These are phyloP conservation scores for Clarireedia monteithiana DNA, from an alignment of 2,329 filamentous ascomycete genomes.

Conservation along the genomic window DNA sequence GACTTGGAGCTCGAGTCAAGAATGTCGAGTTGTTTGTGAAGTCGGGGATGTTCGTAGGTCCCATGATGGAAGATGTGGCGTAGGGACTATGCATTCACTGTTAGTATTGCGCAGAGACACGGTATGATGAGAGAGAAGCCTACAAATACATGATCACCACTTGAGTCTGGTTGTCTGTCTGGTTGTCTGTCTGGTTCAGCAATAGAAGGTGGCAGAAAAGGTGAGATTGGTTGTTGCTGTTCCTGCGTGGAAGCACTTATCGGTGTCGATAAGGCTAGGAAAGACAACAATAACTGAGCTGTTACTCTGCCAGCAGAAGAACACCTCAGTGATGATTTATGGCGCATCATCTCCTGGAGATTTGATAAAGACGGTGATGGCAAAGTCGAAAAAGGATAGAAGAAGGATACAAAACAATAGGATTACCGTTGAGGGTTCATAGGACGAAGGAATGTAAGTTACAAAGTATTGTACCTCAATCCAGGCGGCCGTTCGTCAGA, in stretches of 20 bases:
- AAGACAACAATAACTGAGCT: slow-evolving; percentile 45
- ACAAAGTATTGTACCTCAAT: no score
- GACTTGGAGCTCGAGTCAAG: slow-evolving; percentile 36
- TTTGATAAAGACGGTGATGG: not conserved
- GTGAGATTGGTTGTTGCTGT: slow-evolving; percentile 36
- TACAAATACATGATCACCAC: slow-evolving; percentile 45
- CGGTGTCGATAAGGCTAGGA: slow-evolving; percentile 51
- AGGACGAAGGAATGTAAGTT: not conserved
- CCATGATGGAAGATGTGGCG: slow-evolving; percentile 93
- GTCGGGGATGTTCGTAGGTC: slow-evolving; percentile 64
- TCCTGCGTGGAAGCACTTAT: slow-evolving; percentile 31
- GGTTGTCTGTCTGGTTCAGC: slow-evolving; percentile 37
- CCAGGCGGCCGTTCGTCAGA: not conserved
- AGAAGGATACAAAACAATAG: not conserved
- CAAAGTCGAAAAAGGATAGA: not conserved
- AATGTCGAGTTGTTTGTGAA: slow-evolving; percentile 73
- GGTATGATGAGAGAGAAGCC: slow-evolving; percentile 13
- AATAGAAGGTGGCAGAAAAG: slow-evolving; percentile 21
- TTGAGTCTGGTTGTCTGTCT: slow-evolving; percentile 40
- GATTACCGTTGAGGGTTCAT: no score
- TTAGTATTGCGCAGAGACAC: slow-evolving; percentile 9
- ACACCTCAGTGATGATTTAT: slow-evolving; percentile 30
- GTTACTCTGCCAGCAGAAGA: slow-evolving; percentile 56
- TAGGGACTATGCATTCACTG: slow-evolving; percentile 43
- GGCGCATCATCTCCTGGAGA: slow-evolving; percentile 12